Evolutionary conservation across 345 rosid genomes (phyloP).

Genomic region (Salix caprea): DNA sequence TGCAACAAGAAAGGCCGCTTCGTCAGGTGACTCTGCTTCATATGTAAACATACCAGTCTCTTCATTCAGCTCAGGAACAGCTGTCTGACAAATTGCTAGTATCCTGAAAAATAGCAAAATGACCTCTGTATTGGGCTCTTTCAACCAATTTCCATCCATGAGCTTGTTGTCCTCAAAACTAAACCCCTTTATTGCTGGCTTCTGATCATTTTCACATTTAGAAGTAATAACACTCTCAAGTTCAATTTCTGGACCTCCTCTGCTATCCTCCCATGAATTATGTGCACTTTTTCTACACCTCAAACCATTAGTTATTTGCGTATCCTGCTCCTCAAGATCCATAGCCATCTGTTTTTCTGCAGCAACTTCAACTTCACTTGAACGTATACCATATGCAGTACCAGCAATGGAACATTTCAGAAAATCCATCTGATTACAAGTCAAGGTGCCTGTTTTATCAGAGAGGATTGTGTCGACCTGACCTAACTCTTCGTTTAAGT

Average conservation of each 20-base stretch:
- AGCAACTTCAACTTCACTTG: constrained; percentile 88
- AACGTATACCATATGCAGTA: constrained; percentile 58
- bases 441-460: constrained; percentile 96
- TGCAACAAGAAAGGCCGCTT: constrained; percentile 89
- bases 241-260: constrained; percentile 59
- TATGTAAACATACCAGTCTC: constrained; percentile 62
- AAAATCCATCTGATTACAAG: constrained; percentile 99
- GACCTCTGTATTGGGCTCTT: constrained; percentile 57
- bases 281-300: constrained; percentile 21
- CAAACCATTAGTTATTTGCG: constrained; percentile 32
- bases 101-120: constrained; percentile 66
- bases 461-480: constrained; percentile 96
- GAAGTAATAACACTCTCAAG: constrained; percentile 55
- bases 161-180: constrained; percentile 81
- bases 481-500: constrained; percentile 96
- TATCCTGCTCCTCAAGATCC: constrained; percentile 63
- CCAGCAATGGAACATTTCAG: constrained; percentile 94
- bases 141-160: constrained; percentile 76
- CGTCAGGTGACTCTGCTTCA: constrained; percentile 99
- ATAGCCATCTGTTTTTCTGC: constrained; percentile 85
- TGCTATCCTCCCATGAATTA: constrained; percentile 40
- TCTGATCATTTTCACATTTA: constrained; percentile 39
- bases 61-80: constrained; percentile 87
- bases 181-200: constrained; percentile 64
- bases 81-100: constrained; percentile 90